Base-by-base conservation (phyloP, 805 yeast species). In the Kodamaea sagamina region DNA sequence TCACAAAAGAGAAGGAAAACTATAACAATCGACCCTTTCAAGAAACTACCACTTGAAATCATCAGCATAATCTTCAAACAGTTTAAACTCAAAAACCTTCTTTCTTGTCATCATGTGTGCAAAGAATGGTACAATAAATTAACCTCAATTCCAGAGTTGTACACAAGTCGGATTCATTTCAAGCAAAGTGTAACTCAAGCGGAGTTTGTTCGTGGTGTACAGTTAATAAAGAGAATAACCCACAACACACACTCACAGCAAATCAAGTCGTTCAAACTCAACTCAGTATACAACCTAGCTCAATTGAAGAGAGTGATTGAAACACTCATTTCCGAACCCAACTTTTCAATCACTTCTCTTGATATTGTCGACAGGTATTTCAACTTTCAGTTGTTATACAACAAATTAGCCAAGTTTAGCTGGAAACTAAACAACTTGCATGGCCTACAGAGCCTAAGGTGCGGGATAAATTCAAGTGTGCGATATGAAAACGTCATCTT, bases 101-200 rank as follows among this genome's bases (percentile, higher is more conserved):
- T 67, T 7, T 31, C 43, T 6, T 64, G 68, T 35, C 74, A 59
- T 44, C 44, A 58, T 21, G 75, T 71, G 26, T 56, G 62, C 36
- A 60, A 51, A 43, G 28, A 24, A 11, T 71, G 75, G 75, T 62
- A 68, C 44, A 12, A 39, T 6, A 37, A 54, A 1, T 54, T 71
- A 10, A 49, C 52, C 4, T 36, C 41, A 1, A 47, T 70, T 1
- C 68, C 69, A 1, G 32, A 41, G 11, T 47, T 71, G 13, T 69
- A 63, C 46, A 34, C 39, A 3, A 32, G 38, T 13, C 48, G 49
- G 1, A 49, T 64, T 22, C 37, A 40, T 12, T 57, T 65, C 39
- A 64, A 61, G 36, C 52, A 49, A n/a, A 51, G 53, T 13, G 48
- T 68, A 13, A 52, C 57, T 2, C 39, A 50, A 3, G 48, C 52